Evolutionary conservation across 2,329 filamentous ascomycete species (phyloP).

Genomic region (Fusarium sp.): DNA sequence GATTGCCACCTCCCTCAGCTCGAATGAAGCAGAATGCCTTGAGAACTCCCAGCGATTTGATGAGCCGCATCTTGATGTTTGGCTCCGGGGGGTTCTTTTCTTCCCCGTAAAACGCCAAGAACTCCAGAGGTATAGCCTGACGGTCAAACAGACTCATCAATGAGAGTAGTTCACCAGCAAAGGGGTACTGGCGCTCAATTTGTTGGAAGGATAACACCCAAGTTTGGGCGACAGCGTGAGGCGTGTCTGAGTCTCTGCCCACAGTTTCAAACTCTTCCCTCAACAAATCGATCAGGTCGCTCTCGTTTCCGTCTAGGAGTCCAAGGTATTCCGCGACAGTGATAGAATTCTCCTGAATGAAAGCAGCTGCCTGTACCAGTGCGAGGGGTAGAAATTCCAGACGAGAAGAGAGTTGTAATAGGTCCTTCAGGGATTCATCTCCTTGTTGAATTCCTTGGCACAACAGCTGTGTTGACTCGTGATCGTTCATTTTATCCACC

Average conservation of each 20-base stretch:
- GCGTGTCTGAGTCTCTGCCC: conserved; percentile 42
- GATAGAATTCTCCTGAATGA: conserved; percentile 46
- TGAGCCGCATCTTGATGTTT: neutral
- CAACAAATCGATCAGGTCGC: conserved; percentile 36
- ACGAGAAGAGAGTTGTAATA: conserved; percentile 34
- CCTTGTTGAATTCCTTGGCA: conserved; percentile 17
- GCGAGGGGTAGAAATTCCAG: conserved; percentile 49
- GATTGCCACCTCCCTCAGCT: conserved; percentile 13
- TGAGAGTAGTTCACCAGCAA: conserved; percentile 46
- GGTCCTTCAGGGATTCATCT: neutral
- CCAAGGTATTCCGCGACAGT: conserved; percentile 42
- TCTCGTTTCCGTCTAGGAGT: conserved; percentile 31
- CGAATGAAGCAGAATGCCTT: conserved; percentile 47
- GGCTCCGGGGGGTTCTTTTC: rapidly evolving
- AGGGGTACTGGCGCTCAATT: conserved; percentile 36
- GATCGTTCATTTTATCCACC: conserved; percentile 43
- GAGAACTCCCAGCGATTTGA: conserved; percentile 17
- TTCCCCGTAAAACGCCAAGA: conserved; percentile 19
- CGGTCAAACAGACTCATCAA: conserved; percentile 47
- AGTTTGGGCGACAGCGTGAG: conserved; percentile 43
- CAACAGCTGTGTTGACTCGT: conserved; percentile 43
- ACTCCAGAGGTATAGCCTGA: conserved; percentile 42
- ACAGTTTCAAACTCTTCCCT: conserved; percentile 46
- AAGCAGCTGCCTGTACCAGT: conserved; percentile 48
- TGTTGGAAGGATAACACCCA: conserved; percentile 51